These are phyloP conservation scores for Aegle marmelos DNA, from an alignment of 345 rosid genomes.

Conservation along the genomic window DNA sequence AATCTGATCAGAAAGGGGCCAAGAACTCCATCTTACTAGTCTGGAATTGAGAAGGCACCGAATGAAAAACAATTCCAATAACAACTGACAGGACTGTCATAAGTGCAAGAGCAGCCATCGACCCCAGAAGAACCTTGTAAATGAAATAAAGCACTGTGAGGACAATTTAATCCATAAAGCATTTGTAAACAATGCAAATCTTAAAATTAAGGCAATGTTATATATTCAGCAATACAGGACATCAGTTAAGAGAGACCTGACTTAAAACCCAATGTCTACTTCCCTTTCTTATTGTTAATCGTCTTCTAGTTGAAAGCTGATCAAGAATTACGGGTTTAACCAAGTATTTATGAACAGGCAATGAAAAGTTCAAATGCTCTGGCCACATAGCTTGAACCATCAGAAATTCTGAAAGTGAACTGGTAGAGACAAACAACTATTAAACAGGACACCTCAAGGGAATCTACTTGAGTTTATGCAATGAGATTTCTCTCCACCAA, in stretches of 20 bases:
- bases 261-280: background rate
- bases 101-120: slow-evolving; percentile 94
- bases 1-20: background rate
- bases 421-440: background rate
- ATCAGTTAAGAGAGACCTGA: background rate
- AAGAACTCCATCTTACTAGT: slow-evolving; percentile 60
- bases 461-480: background rate
- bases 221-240: background rate
- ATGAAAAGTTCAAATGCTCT: background rate
- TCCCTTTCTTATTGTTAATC: background rate
- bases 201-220: background rate
- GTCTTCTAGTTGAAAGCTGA: background rate
- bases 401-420: no score
- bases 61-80: slow-evolving; percentile 85
- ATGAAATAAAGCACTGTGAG: slow-evolving; percentile 22
- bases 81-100: slow-evolving; percentile 92
- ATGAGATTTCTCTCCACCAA: background rate
- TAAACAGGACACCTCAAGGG: background rate
- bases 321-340: background rate
- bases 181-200: background rate
- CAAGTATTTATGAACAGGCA: background rate
- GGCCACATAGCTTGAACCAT: background rate
- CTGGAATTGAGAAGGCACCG: slow-evolving; percentile 97
- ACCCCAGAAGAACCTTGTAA: slow-evolving; percentile 93
- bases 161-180: background rate